phyloP scores from a whole-genome alignment of 768 basidiomycete species.

The Amanita molliuscula region DNA sequence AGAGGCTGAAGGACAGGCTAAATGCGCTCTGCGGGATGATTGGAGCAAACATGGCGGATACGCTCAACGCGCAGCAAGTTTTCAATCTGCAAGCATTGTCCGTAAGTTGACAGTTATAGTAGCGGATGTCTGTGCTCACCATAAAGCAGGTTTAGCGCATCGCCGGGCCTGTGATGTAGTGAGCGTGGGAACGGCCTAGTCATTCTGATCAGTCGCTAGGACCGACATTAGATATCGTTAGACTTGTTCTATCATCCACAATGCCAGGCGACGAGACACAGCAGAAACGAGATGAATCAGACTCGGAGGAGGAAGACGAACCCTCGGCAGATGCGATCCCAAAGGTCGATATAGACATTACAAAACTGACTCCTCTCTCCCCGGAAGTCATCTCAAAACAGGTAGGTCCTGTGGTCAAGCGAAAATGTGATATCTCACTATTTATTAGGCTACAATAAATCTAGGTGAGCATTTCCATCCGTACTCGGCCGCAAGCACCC shows the following conservation, averaged over 20 bases:
- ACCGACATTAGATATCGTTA: background rate
- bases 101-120: background rate
- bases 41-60: background rate
- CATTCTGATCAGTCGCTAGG: constrained; percentile 3
- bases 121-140: background rate
- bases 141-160: background rate
- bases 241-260: background rate
- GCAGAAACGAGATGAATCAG: constrained; percentile 58
- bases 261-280: constrained; percentile 67
- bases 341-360: constrained; percentile 66
- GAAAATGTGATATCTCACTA: background rate
- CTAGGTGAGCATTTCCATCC: constrained; percentile 41
- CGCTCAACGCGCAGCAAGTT: background rate
- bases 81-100: background rate
- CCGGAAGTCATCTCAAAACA: constrained; percentile 90
- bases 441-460: constrained; percentile 87
- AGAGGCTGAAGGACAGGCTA: constrained; percentile 19
- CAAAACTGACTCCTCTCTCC: constrained; percentile 78
- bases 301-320: constrained; percentile 61
- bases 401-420: constrained; percentile 30
- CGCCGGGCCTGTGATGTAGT: no score
- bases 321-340: constrained; percentile 44
- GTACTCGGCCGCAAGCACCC: constrained; percentile 3
- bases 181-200: constrained; percentile 1
- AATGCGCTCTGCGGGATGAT: constrained; percentile 3